phyloP scores from a whole-genome alignment of 164 flowering plant species.

The Vitis rupestris region DNA sequence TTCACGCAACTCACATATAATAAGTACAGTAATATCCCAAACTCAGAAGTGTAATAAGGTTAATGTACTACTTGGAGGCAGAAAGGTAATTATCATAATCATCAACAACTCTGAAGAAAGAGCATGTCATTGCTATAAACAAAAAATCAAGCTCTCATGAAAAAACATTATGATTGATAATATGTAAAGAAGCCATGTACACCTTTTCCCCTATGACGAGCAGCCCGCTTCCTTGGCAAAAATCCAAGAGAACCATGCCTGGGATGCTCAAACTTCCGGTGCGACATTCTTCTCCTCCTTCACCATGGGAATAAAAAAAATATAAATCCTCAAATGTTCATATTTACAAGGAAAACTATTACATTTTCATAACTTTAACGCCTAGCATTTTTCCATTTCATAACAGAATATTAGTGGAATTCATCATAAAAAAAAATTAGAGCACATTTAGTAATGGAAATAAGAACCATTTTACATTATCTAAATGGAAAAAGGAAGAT shows the following conservation, averaged over 20 bases:
- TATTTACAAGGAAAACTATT: neutral
- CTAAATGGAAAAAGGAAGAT: too few relatives aligned
- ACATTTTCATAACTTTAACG: neutral
- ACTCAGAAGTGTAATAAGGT: too few relatives aligned
- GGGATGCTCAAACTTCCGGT: slow-evolving; percentile 75
- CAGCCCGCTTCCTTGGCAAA: slow-evolving; percentile 65
- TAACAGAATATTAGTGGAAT: too few relatives aligned
- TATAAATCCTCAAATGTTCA: neutral
- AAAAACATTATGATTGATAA: neutral
- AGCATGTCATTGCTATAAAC: neutral
- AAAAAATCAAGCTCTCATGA: neutral
- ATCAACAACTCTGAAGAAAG: too few relatives aligned
- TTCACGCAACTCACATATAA: too few relatives aligned
- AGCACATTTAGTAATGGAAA: too few relatives aligned
- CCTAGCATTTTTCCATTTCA: too few relatives aligned
- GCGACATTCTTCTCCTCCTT: slow-evolving; percentile 50
- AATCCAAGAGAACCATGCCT: slow-evolving; percentile 73
- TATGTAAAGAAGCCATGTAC: neutral
- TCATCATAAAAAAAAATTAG: too few relatives aligned
- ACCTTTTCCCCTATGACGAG: slow-evolving; percentile 69
- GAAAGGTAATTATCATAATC: too few relatives aligned
- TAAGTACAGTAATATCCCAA: too few relatives aligned
- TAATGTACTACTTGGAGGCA: too few relatives aligned
- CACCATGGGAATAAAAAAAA: neutral
- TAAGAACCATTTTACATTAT: too few relatives aligned